Conservation (phyloP, 2,329 filamentous ascomycete genomes). For the Ilyonectria mors-panacis region DNA sequence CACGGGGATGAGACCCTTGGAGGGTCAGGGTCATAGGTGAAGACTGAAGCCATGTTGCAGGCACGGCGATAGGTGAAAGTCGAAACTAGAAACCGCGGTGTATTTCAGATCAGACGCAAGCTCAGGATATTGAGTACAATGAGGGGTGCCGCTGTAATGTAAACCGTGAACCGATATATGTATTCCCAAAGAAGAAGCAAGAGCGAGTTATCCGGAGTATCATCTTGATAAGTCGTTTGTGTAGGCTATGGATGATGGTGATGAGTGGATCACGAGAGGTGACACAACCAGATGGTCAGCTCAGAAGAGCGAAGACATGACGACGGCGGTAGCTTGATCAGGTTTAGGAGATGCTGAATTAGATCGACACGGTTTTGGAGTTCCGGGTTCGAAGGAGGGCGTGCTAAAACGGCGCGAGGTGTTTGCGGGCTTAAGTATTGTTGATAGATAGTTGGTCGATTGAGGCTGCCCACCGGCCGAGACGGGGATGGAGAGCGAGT, state of each 20-base stretch:
- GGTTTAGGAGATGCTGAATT: background rate
- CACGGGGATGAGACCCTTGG: conserved; percentile 93
- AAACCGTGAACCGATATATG: conserved; percentile 27
- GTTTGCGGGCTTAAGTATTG: conserved; percentile 11
- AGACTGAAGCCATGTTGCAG: conserved; percentile 86
- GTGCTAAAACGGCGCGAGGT: conserved; percentile 7
- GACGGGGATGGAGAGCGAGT: conserved; percentile 16
- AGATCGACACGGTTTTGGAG: background rate
- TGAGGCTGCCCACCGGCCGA: conserved; percentile 28
- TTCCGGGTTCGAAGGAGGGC: background rate
- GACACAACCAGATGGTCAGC: conserved; percentile 37
- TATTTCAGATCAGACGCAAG: conserved; percentile 2
- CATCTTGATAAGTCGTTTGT: conserved; percentile 43
- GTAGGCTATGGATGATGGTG: conserved; percentile 26
- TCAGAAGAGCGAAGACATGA: conserved; percentile 44
- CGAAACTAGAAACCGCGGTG: conserved; percentile 59
- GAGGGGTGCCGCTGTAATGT: conserved; percentile 26
- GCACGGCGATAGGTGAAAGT: background rate
- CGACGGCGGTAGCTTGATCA: conserved; percentile 24
- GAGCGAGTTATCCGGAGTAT: conserved; percentile 41
- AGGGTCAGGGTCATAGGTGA: conserved; percentile 92
- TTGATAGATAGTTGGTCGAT: conserved; percentile 7
- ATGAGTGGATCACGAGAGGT: conserved; percentile 41
- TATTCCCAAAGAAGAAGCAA: conserved; percentile 33
- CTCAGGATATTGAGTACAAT: conserved; percentile 40